Evolutionary conservation across 148 eudicot genomes (phyloP), one percentile per base, ranked within the genome.

Genomic region (Fagopyrum homotropicum): DNA sequence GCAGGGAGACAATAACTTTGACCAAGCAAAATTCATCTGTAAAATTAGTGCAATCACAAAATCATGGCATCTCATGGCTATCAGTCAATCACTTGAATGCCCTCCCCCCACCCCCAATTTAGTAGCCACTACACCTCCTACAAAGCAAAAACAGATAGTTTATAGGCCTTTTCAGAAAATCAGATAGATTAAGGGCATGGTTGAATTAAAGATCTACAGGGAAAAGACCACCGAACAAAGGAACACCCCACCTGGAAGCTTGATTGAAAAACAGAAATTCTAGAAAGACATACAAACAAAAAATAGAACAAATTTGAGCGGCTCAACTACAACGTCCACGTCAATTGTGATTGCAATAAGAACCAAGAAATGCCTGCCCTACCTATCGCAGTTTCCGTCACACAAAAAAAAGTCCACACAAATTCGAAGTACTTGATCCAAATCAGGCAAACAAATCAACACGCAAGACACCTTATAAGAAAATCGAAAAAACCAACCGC

Each of bases 1-100:
- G 43, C 68, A 61, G 44, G 10, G 43, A 26, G 44, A 29, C 19
- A 14, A 10, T 26, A 26, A 29, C 9, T 54, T 19, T 54, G 17
- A 54, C 17, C 59, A 16, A 9, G 55, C 14, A 35, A 35, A 35
- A 51, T 51, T 51, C 55, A 15, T 51, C 14, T 55, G 9, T 1
- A 19, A 17, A 22, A 9, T 35, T 40, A 66, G 46, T 66, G 9
- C 47, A 66, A 15, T 66, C 16, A 46, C 46, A 35, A 40, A 40
- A 66, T 64, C 45, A 63, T 3, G 14, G 69, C 45, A 64, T 64
- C 17, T 14, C 70, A 64, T 64, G 70, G 70, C 45, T 14, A 35
- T 66, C 70, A 12, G 47, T 66, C 35, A 57, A 9, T 8, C 63
- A 10, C 8, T 57, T 8, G 63, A 57, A 17, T 17, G 7, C 22